Conservation (phyloP, 495 filamentous ascomycete species). For the Aspergillus kassunensis region DNA sequence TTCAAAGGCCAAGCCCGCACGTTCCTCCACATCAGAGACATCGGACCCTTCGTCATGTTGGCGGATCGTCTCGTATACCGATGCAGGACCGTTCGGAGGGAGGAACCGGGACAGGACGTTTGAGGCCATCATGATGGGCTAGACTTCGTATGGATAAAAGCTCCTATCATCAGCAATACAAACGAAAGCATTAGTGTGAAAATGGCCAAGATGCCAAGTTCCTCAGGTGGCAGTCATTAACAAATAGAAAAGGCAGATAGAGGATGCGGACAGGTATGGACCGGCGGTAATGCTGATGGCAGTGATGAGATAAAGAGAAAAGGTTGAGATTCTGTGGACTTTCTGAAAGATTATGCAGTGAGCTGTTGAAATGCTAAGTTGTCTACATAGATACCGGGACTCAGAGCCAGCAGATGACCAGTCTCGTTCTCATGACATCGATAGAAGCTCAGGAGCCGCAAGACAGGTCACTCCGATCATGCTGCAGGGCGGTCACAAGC, state of each 20-base stretch:
- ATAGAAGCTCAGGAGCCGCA: conserved; percentile 15
- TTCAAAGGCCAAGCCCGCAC: conserved; percentile 61
- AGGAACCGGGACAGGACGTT: conserved; percentile 73
- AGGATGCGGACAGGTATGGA: not conserved
- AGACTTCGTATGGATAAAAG: conserved; percentile 11
- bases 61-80: conserved; percentile 68
- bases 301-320: not conserved
- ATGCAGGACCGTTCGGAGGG: conserved; percentile 59
- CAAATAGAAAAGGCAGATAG: not conserved
- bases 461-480: no score
- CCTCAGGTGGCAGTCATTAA: conserved; percentile 19
- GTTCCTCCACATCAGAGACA: conserved; percentile 61
- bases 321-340: no score
- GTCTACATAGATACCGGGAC: not conserved
- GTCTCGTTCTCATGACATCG: conserved; percentile 16
- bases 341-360: not conserved
- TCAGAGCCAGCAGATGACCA: conserved; percentile 15
- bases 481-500: not conserved
- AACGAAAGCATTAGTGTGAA: conserved; percentile 15
- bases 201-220: conserved; percentile 14
- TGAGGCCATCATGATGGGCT: conserved; percentile 62
- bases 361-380: no score
- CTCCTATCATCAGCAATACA: conserved; percentile 12
- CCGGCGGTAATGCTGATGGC: no score
- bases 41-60: conserved; percentile 57